These are phyloP conservation scores for Dactylellina leptospora DNA, from an alignment of 2,329 filamentous ascomycete genomes.

Conservation along the genomic window DNA sequence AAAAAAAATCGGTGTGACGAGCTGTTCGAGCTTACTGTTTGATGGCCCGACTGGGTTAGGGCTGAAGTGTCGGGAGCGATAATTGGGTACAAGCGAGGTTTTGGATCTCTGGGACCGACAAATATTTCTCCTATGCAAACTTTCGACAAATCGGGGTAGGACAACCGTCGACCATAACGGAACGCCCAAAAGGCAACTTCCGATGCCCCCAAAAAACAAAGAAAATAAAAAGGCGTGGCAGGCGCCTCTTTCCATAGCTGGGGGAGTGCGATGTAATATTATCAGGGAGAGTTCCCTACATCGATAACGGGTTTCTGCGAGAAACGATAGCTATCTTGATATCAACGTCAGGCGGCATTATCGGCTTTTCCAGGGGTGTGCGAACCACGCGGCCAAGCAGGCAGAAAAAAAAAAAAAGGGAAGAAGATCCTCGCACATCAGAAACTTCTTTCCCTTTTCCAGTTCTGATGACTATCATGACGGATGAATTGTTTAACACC, in stretches of 20 bases:
- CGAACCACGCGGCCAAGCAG: constrained; percentile 4
- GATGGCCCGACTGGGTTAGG: constrained; percentile 22
- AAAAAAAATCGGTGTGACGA: constrained; percentile 3
- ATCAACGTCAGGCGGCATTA: constrained; percentile 30
- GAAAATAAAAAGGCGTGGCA: not conserved
- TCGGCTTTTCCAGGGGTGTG: constrained; percentile 1
- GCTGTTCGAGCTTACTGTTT: constrained; percentile 19
- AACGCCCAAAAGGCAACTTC: constrained; percentile 33
- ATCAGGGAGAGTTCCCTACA: no score
- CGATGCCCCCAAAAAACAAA: not conserved
- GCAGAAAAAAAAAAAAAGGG: constrained; percentile 11
- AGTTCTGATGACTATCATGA: constrained; percentile 32
- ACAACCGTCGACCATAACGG: constrained; percentile 5
- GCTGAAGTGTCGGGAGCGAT: constrained; percentile 19
- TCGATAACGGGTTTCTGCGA: constrained; percentile 35
- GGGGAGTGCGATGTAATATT: no score
- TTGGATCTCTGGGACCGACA: constrained; percentile 14
- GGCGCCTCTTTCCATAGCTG: not conserved
- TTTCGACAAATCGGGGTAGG: constrained; percentile 28
- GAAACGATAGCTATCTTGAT: constrained; percentile 15
- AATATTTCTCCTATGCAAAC: not conserved
- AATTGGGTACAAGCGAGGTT: constrained; percentile 30
- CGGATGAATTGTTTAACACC: constrained; percentile 34
- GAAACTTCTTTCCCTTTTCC: no score
- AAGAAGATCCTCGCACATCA: no score